A percentile compares a stretch with the other conserved stretches of the same genome.
Evolutionary conservation across 805 yeast genomes (phyloP).

Genomic region (Citeromyces nyonsensis): DNA sequence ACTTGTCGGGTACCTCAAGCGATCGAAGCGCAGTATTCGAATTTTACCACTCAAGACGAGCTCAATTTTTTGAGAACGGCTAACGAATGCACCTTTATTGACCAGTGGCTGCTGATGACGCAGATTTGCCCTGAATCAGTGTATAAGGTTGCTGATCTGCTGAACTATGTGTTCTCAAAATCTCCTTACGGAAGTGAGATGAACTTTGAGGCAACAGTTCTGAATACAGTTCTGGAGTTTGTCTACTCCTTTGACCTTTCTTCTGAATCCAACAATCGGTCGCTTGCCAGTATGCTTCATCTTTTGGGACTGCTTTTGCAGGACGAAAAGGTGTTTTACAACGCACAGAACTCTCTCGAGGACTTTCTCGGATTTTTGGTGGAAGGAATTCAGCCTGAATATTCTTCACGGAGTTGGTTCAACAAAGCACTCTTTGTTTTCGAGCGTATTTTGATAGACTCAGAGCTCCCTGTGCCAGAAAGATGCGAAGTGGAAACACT

Average conservation of each 20-base stretch:
- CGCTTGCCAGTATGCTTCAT: conserved; percentile 22
- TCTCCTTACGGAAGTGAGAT: conserved; percentile 15
- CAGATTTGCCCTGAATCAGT: conserved; percentile 24
- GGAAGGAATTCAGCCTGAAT: conserved; percentile 18
- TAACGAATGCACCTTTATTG: conserved; percentile 19
- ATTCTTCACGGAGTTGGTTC: conserved; percentile 36
- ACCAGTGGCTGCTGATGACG: conserved; percentile 23
- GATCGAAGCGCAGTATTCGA: conserved; percentile 20
- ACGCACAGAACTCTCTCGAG: conserved; percentile 15
- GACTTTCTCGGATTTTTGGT: conserved; percentile 20
- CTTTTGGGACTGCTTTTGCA: conserved; percentile 25
- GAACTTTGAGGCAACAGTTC: conserved; percentile 17
- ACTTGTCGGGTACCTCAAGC: conserved; percentile 11
- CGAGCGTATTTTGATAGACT: conserved; percentile 35
- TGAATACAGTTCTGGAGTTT: conserved; percentile 18
- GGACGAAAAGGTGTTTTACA: conserved; percentile 19
- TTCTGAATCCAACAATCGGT: conserved; percentile 8
- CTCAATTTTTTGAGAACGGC: conserved; percentile 21
- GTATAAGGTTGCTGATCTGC: conserved; percentile 20
- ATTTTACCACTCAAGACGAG: conserved; percentile 21
- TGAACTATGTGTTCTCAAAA: conserved; percentile 16
- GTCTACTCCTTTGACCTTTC: conserved; percentile 17
- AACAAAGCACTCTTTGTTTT: conserved; percentile 38
- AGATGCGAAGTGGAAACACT: conserved; percentile 18
- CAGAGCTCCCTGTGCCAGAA: conserved; percentile 33